Conservation (phyloP, 108 stramenopile species). For the Fragilaria radians region DNA sequence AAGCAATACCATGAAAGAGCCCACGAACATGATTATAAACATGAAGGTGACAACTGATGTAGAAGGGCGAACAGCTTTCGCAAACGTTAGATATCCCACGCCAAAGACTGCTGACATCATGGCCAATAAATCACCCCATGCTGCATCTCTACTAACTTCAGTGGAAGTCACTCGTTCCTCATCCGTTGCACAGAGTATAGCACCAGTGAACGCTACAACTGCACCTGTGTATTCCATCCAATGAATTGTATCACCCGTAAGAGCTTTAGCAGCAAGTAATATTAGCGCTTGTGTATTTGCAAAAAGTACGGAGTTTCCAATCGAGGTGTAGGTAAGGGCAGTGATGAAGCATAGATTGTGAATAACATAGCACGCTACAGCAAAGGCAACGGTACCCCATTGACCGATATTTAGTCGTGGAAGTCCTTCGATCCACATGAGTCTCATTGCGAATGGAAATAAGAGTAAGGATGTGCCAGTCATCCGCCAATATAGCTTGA, state of each 20-base stretch:
- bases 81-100: constrained; percentile 24
- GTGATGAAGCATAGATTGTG: constrained; percentile 25
- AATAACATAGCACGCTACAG: constrained; percentile 22
- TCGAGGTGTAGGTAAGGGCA: constrained; percentile 25
- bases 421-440: constrained; percentile 13
- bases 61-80: constrained; percentile 23
- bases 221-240: constrained; percentile 26
- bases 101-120: constrained; percentile 13
- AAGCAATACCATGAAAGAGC: constrained; percentile 14
- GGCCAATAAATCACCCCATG: constrained; percentile 31
- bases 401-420: constrained; percentile 17
- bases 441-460: constrained; percentile 9
- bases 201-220: constrained; percentile 26
- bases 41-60: constrained; percentile 40
- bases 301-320: constrained; percentile 37
- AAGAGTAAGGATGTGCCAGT: constrained; percentile 22
- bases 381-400: constrained; percentile 22
- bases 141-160: not conserved
- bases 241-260: constrained; percentile 19
- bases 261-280: constrained; percentile 22
- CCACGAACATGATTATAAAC: constrained; percentile 26
- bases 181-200: constrained; percentile 24
- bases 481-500: constrained; percentile 37
- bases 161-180: not conserved
- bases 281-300: constrained; percentile 25